A percentile compares a stretch with the other conserved stretches of the same genome.
These are phyloP conservation scores for Ganoderma resinaceum DNA, from an alignment of 1,284 basidiomycete genomes.

Conservation along the genomic window DNA sequence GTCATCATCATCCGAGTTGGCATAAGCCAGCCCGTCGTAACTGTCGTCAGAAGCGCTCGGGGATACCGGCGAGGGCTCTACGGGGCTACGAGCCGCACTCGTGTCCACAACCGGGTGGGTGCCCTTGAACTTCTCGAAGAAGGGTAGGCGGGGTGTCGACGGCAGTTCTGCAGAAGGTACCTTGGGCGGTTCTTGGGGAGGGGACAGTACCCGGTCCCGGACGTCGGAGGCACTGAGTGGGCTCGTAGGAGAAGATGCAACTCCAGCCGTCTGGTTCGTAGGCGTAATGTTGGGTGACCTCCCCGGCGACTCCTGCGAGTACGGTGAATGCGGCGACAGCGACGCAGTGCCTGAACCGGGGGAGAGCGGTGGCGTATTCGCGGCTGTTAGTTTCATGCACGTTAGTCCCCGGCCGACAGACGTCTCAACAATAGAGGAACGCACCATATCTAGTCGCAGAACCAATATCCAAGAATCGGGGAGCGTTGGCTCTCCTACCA, in stretches of 20 bases:
- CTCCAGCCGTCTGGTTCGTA: conserved; percentile 34
- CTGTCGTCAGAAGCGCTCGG: conserved; percentile 37
- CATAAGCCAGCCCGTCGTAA: conserved; percentile 41
- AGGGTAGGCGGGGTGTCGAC: conserved; percentile 46
- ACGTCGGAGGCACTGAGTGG: conserved; percentile 27
- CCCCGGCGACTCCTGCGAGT: conserved; percentile 38
- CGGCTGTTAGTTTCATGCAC: conserved; percentile 17
- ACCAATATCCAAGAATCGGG: conserved; percentile 60
- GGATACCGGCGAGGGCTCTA: conserved; percentile 34
- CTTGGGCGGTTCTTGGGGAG: conserved; percentile 37
- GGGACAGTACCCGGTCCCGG: conserved; percentile 36
- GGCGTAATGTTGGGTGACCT: conserved; percentile 31
- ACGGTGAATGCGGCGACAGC: conserved; percentile 44
- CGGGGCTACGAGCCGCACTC: conserved; percentile 21
- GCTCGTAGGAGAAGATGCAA: conserved; percentile 39
- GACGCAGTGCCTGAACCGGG: conserved; percentile 43
- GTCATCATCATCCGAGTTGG: conserved; percentile 38
- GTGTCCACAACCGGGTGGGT: conserved; percentile 36
- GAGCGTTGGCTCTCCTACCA: conserved; percentile 50
- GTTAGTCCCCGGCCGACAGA: not conserved
- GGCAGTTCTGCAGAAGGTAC: conserved; percentile 40
- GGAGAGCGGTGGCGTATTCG: conserved; percentile 45
- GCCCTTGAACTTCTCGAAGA: conserved; percentile 58
- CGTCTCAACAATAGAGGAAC: conserved; percentile 9
- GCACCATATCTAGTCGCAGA: conserved; percentile 37